Conservation (phyloP, 148 eudicot genomes). For the Suaeda aralocaspica region DNA sequence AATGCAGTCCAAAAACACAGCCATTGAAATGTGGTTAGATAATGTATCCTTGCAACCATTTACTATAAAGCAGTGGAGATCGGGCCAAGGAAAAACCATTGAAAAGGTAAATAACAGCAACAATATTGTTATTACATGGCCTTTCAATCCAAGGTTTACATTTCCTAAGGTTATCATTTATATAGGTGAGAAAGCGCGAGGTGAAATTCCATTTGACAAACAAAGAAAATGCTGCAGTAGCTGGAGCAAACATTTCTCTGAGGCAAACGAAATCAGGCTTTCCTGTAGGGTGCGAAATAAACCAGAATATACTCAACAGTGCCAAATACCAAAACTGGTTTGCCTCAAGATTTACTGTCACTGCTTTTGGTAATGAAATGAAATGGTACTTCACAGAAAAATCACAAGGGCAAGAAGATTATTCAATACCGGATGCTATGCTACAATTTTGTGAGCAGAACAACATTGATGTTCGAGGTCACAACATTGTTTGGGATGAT, state of each 20-base stretch:
- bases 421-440: conserved; percentile 39
- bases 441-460: conserved; percentile 33
- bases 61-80: conserved; percentile 61
- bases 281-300: conserved; percentile 56
- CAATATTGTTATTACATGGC: neutral
- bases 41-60: conserved; percentile 67
- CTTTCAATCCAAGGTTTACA: neutral
- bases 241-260: conserved; percentile 37
- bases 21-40: conserved; percentile 53
- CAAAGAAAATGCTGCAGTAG: conserved; percentile 28
- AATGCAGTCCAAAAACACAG: conserved; percentile 40
- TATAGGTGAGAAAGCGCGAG: conserved; percentile 42
- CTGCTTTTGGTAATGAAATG: conserved; percentile 47
- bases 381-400: conserved; percentile 42
- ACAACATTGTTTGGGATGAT: conserved; percentile 43
- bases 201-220: conserved; percentile 39
- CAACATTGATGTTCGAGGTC: conserved; percentile 37
- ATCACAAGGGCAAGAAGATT: conserved; percentile 32
- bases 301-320: conserved; percentile 40
- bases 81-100: conserved; percentile 50
- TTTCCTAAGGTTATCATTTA: neutral
- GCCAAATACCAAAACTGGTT: conserved; percentile 54
- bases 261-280: conserved; percentile 28
- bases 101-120: conserved; percentile 39
- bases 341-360: conserved; percentile 37